Evolutionary conservation across 139 green algal genomes (phyloP).

Genomic region (Chlorella ohadii): DNA sequence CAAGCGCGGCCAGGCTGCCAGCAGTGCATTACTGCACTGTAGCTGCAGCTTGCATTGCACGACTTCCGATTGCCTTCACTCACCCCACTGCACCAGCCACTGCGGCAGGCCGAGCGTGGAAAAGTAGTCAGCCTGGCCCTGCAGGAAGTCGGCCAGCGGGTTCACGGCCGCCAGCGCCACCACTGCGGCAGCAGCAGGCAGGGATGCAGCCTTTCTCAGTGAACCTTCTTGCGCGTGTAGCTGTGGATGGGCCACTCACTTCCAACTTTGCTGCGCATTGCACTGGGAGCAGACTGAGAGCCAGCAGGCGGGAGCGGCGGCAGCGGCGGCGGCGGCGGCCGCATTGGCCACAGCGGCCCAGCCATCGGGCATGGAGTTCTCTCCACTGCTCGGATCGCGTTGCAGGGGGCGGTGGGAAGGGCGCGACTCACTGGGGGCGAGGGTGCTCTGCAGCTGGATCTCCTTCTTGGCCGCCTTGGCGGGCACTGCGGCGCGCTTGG

Average conservation of each 20-base stretch:
- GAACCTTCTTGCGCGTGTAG: too few relatives aligned
- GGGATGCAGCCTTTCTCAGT: too few relatives aligned
- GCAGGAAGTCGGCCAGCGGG: slow-evolving; percentile 34
- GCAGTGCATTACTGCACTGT: too few relatives aligned
- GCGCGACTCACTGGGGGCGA: not conserved
- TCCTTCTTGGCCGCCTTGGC: slow-evolving; percentile 12
- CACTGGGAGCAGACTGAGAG: too few relatives aligned
- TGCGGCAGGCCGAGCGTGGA: slow-evolving; percentile 55
- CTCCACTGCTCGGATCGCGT: not conserved
- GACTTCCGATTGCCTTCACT: too few relatives aligned
- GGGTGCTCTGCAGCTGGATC: slow-evolving; percentile 10
- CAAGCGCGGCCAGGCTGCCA: too few relatives aligned
- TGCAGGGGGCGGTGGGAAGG: too few relatives aligned
- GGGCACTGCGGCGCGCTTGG: not conserved
- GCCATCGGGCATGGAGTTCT: not conserved
- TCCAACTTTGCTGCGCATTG: too few relatives aligned
- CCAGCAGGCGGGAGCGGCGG: not conserved
- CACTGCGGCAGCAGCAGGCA: too few relatives aligned
- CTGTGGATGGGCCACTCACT: too few relatives aligned
- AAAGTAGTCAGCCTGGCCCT: slow-evolving; percentile 61
- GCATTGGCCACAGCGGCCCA: too few relatives aligned
- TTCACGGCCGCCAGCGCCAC: slow-evolving; percentile 35
- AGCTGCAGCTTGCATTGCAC: too few relatives aligned
- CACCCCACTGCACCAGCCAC: slow-evolving; percentile 41
- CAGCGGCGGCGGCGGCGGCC: not conserved